Evolutionary conservation across 495 filamentous ascomycete species (phyloP).

Genomic region (Lophiostoma macrostomum): DNA sequence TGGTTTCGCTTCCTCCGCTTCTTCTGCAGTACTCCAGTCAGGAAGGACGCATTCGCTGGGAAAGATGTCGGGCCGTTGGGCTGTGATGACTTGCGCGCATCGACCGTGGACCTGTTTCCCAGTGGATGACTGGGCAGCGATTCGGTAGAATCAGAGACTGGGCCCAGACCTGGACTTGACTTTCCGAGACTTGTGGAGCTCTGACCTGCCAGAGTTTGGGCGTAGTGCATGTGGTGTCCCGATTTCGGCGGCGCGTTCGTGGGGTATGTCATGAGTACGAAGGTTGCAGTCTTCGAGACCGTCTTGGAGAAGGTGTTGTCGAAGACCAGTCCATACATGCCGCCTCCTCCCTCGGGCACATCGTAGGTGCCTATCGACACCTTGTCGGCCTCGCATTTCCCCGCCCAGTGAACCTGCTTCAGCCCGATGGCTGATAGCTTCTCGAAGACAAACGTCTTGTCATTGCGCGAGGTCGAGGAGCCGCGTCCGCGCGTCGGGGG

Average conservation of each 20-base stretch:
- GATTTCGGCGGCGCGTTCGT: slow-evolving; percentile 78
- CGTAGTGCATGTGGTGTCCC: slow-evolving; percentile 63
- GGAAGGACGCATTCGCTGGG: slow-evolving; percentile 49
- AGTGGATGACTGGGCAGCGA: slow-evolving; percentile 30
- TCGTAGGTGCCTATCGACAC: slow-evolving; percentile 89
- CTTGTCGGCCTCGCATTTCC: slow-evolving; percentile 94
- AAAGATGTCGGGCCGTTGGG: slow-evolving; percentile 4
- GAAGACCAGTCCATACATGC: slow-evolving; percentile 95
- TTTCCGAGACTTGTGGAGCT: slow-evolving; percentile 51
- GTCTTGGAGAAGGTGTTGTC: slow-evolving; percentile 99
- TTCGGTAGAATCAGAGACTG: slow-evolving; percentile 38
- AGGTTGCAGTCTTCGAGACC: slow-evolving; percentile 87
- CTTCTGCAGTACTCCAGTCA: slow-evolving; percentile 82
- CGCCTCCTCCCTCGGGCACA: slow-evolving; percentile 66
- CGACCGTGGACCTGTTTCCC: slow-evolving; percentile 13
- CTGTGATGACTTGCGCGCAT: slow-evolving; percentile 33
- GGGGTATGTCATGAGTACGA: slow-evolving; percentile 91
- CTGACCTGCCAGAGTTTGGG: slow-evolving; percentile 46
- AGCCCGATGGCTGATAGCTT: slow-evolving; percentile 83
- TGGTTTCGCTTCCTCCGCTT: slow-evolving; percentile 88
- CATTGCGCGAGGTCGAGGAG: slow-evolving; percentile 44
- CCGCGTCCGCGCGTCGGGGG: slow-evolving; percentile 31
- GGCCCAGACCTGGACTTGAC: slow-evolving; percentile 35
- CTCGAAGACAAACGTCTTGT: slow-evolving; percentile 64
- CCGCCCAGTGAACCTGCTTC: slow-evolving; percentile 81